A percentile compares a stretch with the other conserved stretches of the same genome.
Evolutionary conservation across 108 stramenopile genomes (phyloP).

Genomic region (Seminavis robusta): DNA sequence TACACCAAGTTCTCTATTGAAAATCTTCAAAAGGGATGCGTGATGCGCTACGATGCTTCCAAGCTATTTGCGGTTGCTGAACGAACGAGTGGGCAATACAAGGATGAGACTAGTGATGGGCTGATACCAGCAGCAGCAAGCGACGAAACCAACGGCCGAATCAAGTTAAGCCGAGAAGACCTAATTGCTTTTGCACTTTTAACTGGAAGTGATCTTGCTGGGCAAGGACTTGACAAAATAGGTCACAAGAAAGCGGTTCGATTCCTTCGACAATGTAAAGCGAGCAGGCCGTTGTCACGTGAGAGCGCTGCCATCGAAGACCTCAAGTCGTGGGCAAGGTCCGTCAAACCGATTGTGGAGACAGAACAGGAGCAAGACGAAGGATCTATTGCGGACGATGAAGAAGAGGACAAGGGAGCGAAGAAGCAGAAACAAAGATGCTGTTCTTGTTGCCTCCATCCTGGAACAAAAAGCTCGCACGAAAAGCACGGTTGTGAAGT

Average conservation of each 20-base stretch:
- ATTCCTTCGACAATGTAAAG: constrained; percentile 62
- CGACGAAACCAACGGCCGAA: constrained; percentile 7
- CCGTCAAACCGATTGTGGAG: neutral
- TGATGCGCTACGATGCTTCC: constrained; percentile 59
- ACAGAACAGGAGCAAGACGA: neutral
- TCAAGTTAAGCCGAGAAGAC: constrained; percentile 53
- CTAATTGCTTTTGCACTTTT: constrained; percentile 75
- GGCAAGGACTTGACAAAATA: constrained; percentile 58
- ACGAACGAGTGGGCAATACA: constrained; percentile 19
- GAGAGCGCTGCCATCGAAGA: constrained; percentile 54
- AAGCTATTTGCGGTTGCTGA: constrained; percentile 31
- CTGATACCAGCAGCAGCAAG: too few species aligned
- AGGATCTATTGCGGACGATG: constrained; percentile 13
- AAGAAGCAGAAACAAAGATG: constrained; percentile 17
- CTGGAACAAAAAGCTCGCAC: constrained; percentile 56
- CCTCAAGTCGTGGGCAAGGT: constrained; percentile 49
- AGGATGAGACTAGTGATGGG: constrained; percentile 8
- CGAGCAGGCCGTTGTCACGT: constrained; percentile 36
- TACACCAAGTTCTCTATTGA: constrained; percentile 91
- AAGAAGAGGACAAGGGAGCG: neutral
- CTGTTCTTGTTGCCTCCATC: constrained; percentile 65
- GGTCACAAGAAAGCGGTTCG: constrained; percentile 73
- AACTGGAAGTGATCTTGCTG: constrained; percentile 74
- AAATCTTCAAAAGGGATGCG: constrained; percentile 51
- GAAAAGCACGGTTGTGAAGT: constrained; percentile 65